Evolutionary conservation across 2,329 filamentous ascomycete genomes (phyloP).

Genomic region (Paecilomyces sp.): DNA sequence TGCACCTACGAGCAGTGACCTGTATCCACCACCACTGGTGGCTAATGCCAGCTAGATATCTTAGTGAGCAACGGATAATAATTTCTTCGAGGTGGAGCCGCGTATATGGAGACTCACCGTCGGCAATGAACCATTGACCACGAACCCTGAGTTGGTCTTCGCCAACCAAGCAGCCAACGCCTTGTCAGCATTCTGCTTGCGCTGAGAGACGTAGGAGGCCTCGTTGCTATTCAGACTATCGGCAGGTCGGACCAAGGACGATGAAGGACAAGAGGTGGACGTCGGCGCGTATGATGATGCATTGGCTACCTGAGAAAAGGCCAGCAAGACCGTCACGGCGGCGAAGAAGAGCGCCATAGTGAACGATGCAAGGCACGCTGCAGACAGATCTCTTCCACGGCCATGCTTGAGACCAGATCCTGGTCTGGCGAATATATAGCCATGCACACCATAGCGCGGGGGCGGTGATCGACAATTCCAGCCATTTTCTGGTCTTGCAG

Average conservation of each 20-base stretch:
- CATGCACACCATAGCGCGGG: too few relatives aligned
- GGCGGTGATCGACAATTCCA: too few relatives aligned
- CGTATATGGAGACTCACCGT: background rate
- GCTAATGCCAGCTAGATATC: conserved; percentile 22
- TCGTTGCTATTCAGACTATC: background rate
- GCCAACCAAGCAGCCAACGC: background rate
- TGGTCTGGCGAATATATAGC: too few relatives aligned
- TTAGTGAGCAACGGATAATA: background rate
- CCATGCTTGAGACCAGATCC: too few relatives aligned
- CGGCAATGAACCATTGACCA: background rate
- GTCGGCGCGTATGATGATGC: too few relatives aligned
- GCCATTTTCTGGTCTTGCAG: too few relatives aligned
- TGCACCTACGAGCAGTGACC: conserved; percentile 31
- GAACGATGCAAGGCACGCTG: too few relatives aligned
- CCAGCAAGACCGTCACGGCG: background rate
- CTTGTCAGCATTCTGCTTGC: background rate
- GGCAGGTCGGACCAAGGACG: background rate
- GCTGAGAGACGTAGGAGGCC: background rate
- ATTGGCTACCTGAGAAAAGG: background rate
- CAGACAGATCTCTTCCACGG: too few relatives aligned
- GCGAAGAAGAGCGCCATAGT: too few relatives aligned
- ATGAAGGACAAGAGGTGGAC: too few relatives aligned
- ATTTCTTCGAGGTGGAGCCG: background rate
- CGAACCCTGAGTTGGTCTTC: background rate
- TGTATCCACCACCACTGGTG: conserved; percentile 37